Percentiles rank a stretch among this genome's conserved stretches.
phyloP scores from a whole-genome alignment of 768 basidiomycete genomes.

The Artomyces pyxidatus region DNA sequence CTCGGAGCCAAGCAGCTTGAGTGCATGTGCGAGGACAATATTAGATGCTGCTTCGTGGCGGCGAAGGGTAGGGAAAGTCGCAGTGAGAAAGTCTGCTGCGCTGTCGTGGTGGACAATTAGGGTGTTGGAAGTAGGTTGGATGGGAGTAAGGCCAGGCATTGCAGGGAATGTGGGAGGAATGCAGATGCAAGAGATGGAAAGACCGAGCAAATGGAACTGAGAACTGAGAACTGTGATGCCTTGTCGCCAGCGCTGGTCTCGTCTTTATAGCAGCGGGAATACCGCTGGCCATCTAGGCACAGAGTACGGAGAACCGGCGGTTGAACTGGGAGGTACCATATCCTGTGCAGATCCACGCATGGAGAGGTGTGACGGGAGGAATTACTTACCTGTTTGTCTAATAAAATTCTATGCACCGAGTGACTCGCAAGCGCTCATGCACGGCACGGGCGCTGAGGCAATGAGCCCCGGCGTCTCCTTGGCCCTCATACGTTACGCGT shows the following conservation, averaged over 20 bases:
- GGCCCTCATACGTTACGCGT: too few relatives aligned
- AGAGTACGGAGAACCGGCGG: neutral
- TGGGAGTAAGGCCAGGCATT: conserved; percentile 27
- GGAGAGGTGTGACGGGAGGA: too few relatives aligned
- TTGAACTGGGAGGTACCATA: neutral
- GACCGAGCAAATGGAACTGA: neutral
- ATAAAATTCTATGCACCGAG: too few relatives aligned
- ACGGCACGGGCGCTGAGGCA: too few relatives aligned
- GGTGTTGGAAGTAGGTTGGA: conserved; percentile 17
- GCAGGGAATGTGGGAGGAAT: neutral
- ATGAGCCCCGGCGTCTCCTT: too few relatives aligned
- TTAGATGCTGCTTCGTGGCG: conserved; percentile 42
- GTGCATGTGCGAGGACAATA: conserved; percentile 44
- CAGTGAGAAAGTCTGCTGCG: conserved; percentile 33
- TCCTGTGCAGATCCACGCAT: too few relatives aligned
- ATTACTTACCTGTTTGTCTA: too few relatives aligned
- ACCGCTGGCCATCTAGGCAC: neutral
- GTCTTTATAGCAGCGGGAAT: neutral
- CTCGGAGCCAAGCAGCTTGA: conserved; percentile 33
- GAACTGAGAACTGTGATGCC: too few relatives aligned
- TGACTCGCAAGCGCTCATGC: too few relatives aligned
- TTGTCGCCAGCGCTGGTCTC: too few relatives aligned
- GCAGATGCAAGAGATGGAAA: neutral
- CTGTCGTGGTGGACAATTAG: conserved; percentile 32
- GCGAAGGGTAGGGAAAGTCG: conserved; percentile 33